Base-by-base conservation (phyloP, 768 basidiomycete genomes). In the Russula sp. region DNA sequence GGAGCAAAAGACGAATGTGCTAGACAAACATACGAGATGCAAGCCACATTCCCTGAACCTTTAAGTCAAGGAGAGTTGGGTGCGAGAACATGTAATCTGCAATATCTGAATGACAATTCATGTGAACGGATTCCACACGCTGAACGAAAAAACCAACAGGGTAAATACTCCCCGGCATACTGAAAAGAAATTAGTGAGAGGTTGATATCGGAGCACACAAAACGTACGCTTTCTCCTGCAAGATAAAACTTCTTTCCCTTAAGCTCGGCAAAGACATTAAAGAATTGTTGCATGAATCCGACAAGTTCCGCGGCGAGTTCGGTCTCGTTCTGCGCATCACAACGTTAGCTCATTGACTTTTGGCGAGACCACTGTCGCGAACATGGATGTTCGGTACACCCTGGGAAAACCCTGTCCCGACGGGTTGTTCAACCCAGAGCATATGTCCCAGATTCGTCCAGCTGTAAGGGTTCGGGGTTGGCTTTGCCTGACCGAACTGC, bases 371-470 rank as follows among this genome's bases (percentile, higher is more conserved):
- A 20, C 46, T 16, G 13, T 2, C 13, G 1, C 66, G n/a, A 18
- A 69, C 67, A 7, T 60, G 59, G 38, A 67, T 64, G 42, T 67
- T 59, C 28, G 62, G 61, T 24, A 26, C 38, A 8, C 68, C 68
- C 34, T 67, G 62, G 11, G 68, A 64, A 57, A 67, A 69, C 26
- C 68, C 68, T 18, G 68, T 69, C 10, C 68, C 66, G 10, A 69
- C 66, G 26, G 68, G 68, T 56, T 69, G 68, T 20, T 69, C 68
- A 18, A 69, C 44, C 68, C 68, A 69, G 32, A 69, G 62, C 51
- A 69, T 63, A 36, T 67, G 61, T 6, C 66, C 68, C 28, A 69
- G n/a, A 58, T 69, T 67, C 11, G 67, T 69, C 67, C 67, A 69
- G 49, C 66, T 69, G 40, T 61, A 42, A 30, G 62, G 52, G 38